These are phyloP conservation scores for Potentilla sterilis DNA, from an alignment of 306 rosid genomes.

Conservation along the genomic window DNA sequence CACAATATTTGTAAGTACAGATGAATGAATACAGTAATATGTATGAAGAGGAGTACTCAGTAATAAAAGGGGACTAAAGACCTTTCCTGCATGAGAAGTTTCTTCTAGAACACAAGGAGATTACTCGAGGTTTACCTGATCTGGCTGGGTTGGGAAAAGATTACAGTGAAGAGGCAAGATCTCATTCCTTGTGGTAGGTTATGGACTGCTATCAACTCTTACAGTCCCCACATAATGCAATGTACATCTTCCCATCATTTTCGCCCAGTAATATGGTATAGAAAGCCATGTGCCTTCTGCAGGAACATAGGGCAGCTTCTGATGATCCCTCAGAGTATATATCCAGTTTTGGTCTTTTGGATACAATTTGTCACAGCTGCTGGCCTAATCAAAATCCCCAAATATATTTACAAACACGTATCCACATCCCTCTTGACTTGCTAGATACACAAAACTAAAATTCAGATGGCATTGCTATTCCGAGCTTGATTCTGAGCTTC, in stretches of 20 bases:
- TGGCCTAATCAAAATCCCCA: background rate
- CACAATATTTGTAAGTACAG: background rate
- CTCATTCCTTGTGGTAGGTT: background rate
- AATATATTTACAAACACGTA: slow-evolving; percentile 23
- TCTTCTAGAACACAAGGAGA: background rate
- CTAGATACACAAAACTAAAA: slow-evolving; percentile 19
- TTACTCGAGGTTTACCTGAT: background rate
- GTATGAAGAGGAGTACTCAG: background rate
- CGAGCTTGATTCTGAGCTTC: slow-evolving; percentile 87
- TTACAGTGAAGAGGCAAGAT: background rate
- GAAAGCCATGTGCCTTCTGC: background rate
- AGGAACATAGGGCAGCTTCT: background rate
- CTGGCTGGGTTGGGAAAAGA: slow-evolving; percentile 5
- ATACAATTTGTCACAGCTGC: slow-evolving; percentile 1
- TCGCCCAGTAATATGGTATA: background rate
- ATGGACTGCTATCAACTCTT: slow-evolving; percentile 1
- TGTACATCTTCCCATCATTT: background rate
- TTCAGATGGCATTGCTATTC: slow-evolving; percentile 55
- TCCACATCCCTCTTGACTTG: slow-evolving; percentile 26
- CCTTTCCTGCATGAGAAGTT: background rate
- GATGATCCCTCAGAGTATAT: background rate
- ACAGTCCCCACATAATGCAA: background rate
- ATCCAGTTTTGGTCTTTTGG: background rate
- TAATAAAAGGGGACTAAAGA: background rate
- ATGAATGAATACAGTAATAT: background rate